phyloP scores from a whole-genome alignment of 108 stramenopile species.

The Seminavis robusta region DNA sequence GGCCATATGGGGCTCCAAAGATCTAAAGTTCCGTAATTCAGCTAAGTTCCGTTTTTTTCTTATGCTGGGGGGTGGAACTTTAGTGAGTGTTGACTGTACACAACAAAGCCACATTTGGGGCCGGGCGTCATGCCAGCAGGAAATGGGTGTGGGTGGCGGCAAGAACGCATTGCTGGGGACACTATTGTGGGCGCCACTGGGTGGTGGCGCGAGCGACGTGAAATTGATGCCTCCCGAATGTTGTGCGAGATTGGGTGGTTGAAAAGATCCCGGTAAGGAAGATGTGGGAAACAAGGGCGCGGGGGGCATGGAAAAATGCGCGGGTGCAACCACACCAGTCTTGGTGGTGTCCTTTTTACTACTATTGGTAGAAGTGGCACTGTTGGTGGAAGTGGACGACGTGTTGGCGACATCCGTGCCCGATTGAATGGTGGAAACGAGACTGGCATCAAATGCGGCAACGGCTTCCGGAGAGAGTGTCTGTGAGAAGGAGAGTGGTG shows the following conservation, averaged over 20 bases:
- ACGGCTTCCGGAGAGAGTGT: conserved; percentile 51
- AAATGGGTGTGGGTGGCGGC: conserved; percentile 59
- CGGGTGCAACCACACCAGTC: conserved; percentile 95
- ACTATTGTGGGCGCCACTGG: conserved; percentile 42
- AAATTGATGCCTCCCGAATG: conserved; percentile 42
- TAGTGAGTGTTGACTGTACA: too few species aligned
- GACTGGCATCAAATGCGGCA: conserved; percentile 53
- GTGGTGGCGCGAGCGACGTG: conserved; percentile 45
- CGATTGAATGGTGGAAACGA: conserved; percentile 36
- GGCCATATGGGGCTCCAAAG: too few species aligned
- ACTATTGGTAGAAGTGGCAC: conserved; percentile 87
- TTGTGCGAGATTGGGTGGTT: not conserved
- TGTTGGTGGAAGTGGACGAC: conserved; percentile 90
- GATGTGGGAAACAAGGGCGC: conserved; percentile 12
- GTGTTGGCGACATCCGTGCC: conserved; percentile 88
- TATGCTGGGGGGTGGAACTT: too few species aligned
- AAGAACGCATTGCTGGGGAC: conserved; percentile 50
- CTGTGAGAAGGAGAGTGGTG: conserved; percentile 52
- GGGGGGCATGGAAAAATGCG: conserved; percentile 82
- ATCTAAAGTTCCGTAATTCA: too few species aligned
- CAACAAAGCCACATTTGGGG: too few species aligned
- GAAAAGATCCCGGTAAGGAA: not conserved
- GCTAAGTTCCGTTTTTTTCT: too few species aligned
- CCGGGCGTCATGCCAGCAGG: too few species aligned
- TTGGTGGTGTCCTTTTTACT: conserved; percentile 96